Base-by-base conservation (phyloP, 192 early-diverging fungal species). In the Dissophora ornata region DNA sequence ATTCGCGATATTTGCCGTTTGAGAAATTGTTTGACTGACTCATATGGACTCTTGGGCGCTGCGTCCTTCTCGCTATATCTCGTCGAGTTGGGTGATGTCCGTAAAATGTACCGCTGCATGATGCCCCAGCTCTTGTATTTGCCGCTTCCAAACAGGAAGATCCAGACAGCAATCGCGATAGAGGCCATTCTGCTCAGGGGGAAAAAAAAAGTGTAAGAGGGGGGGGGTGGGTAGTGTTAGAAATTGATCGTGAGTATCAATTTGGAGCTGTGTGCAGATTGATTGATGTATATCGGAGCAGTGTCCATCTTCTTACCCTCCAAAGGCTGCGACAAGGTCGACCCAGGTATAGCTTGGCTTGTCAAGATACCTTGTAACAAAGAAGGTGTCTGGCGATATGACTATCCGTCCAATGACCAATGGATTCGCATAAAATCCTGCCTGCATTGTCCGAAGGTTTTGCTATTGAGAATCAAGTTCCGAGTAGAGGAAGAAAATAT, bases 91-190 rank as follows among this genome's bases (percentile, higher is more conserved):
- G 78, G 78, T 8, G 78, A 80, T 0, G 63, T 80, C 24, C 59
- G 57, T 22, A 80, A 62, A 16, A 80, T 36, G 40, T 71, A 80
- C 12, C 68, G 63, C 44, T 80, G 78, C 46, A 80, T 70, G 9
- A 80, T 28, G 15, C 78, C 78, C 78, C 78, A 80, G 30, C 68
- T 71, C 55, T 80, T 80, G 64, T 70, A 80, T 32, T 62, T 80
- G 25, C 78, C 78, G 16, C 50, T 65, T 21, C 78, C 78, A 48
- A 80, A 80, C 42, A 80, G 49, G 38, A 80, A 70, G 19, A 70
- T 67, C 78, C 78, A 80, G 0, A 71, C 51, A 2, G 78, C 78
- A 1, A 70, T 24, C 2, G 62, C 68, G 30, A 77, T 54, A 12
- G 73, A 77, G 8, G 65, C 73, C 73, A 77, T 67, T 47, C 73